These are phyloP conservation scores for Tetracentron sinense DNA, from an alignment of 164 flowering plant species.

Conservation along the genomic window DNA sequence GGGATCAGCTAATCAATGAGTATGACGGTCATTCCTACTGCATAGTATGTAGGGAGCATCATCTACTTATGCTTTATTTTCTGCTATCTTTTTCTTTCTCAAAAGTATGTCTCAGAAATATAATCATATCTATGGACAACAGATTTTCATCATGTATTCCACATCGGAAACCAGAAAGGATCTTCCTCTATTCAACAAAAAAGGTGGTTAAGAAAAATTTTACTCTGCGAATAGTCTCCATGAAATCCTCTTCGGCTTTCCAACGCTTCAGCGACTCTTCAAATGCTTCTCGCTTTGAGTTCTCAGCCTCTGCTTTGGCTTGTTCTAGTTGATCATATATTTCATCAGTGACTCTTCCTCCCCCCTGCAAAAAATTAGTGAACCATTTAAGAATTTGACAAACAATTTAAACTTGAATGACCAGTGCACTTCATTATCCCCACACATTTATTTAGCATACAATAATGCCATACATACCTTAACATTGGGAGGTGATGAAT, in stretches of 20 bases:
- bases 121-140: no score
- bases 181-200: no score
- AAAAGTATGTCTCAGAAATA: no score
- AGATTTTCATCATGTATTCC: no score
- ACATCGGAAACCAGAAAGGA: no score
- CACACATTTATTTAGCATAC: not conserved
- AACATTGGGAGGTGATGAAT: slow-evolving; percentile 33
- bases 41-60: no score
- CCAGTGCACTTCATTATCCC: no score
- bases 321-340: slow-evolving; percentile 45
- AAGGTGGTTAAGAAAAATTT: not conserved
- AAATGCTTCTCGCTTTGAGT: slow-evolving; percentile 43
- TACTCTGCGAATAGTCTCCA: slow-evolving; percentile 61
- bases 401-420: not conserved
- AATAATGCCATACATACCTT: slow-evolving; percentile 24
- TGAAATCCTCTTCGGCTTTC: slow-evolving; percentile 60
- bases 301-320: slow-evolving; percentile 49
- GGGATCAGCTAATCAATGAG: no score
- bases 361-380: slow-evolving; percentile 37
- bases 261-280: slow-evolving; percentile 56
- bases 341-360: slow-evolving; percentile 23
- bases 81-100: no score
- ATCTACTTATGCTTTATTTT: no score
- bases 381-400: slow-evolving; percentile 2
- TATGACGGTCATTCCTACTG: no score